phyloP scores from a whole-genome alignment of 2,329 filamentous ascomycete genomes.

The Alternaria hordeiaustralica region DNA sequence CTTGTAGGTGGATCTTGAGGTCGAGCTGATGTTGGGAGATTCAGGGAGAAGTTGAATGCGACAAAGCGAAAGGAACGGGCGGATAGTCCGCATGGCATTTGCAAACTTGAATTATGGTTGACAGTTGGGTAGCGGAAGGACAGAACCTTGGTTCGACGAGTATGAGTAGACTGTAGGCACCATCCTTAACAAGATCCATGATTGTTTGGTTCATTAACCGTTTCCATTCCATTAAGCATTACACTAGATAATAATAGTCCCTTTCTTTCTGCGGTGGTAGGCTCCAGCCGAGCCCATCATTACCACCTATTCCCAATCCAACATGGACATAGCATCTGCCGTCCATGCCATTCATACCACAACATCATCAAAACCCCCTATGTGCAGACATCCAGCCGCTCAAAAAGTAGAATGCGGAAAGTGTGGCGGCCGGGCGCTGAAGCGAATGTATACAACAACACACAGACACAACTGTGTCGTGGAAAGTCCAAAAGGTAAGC shows the following conservation, averaged over 20 bases:
- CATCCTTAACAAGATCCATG: not conserved
- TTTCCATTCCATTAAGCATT: constrained; percentile 43
- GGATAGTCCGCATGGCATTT: not conserved
- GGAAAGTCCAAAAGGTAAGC: constrained; percentile 26
- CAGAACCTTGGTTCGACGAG: not conserved
- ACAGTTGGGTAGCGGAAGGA: not conserved
- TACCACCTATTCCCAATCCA: not conserved
- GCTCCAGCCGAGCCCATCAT: constrained; percentile 2
- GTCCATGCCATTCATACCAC: not conserved
- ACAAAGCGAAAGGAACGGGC: not conserved
- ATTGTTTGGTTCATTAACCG: constrained; percentile 4
- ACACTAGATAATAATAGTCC: constrained; percentile 36
- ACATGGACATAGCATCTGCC: not conserved
- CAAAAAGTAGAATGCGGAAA: constrained; percentile 21
- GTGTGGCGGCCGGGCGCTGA: constrained; percentile 26
- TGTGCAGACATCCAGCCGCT: constrained; percentile 26
- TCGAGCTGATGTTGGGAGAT: not conserved
- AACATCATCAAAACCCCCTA: constrained; percentile 15
- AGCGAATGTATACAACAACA: constrained; percentile 35
- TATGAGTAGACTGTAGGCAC: not conserved
- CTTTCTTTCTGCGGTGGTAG: not conserved
- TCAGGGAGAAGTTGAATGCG: not conserved
- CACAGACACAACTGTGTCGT: constrained; percentile 17
- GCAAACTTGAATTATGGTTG: not conserved
- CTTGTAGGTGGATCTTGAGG: not conserved